Base-by-base conservation (phyloP, 1,284 basidiomycete genomes). In the Ganoderma sinense region DNA sequence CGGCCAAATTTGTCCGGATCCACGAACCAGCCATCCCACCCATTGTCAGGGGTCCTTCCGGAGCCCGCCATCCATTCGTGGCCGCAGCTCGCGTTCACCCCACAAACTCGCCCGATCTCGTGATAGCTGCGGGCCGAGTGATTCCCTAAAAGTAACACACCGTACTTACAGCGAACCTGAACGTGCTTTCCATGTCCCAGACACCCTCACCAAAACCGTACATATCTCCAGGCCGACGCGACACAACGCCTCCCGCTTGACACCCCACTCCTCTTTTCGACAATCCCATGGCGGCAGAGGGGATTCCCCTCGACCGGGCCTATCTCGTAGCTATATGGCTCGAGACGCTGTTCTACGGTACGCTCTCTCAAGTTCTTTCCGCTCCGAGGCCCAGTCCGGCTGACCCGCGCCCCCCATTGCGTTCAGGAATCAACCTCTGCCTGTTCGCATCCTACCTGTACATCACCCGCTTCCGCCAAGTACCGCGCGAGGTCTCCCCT, bases 311-410 rank as follows among this genome's bases (percentile, higher is more conserved):
- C 43, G 80, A 80, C 72, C 79, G 78, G 65, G 80, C 80, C 2
- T 81, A 81, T 67, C 76, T 81, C 61, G 75, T 78, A 1, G 80
- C 80, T 36, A 81, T 81, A 41, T 81, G 80, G 80, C 78, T 81
- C 13, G 80, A 81, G 73, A 81, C 80, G 10, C 69, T 81, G n/a
- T 79, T 81, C 71, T 81, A 81, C 67, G 80, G 80, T 79, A 62
- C 33, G 76, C 36, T 16, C 23, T 53, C 29, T 55, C 56, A 1
- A 4, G 6, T 11, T 1, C 6, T 18, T 16, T 26, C 61, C 16
- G 14, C 29, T 10, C 14, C 43, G 29, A 16, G 16, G 2, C 23
- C 10, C 29, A 36, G 7, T 45, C 20, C 18, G 40, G 29, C 61
- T 62, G 29, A 62, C 29, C n/a, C 18, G 6, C 58, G 2, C 39